Base-by-base conservation (phyloP, 306 rosid genomes). In the Cicer judaicum region DNA sequence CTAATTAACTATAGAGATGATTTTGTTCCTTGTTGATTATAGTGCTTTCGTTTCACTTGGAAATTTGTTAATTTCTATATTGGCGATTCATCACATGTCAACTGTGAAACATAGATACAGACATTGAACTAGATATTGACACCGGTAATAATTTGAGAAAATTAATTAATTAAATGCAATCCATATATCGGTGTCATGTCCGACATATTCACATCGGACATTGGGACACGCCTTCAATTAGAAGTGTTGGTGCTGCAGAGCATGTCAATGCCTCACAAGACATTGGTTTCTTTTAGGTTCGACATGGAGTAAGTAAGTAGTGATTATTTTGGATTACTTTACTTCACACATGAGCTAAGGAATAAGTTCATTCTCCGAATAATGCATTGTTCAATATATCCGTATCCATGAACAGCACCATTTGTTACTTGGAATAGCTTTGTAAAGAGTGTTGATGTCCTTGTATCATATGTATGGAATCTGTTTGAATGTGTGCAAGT, bases 251-350 rank as follows among this genome's bases (percentile, higher is more conserved):
- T 29, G 36, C 36, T 29, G 4, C 36, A 29, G 36, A 29, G 36
- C 36, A 49, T 0, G 48, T 4, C 24, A 50, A 14, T 57, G 44
- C 2, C 53, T 53, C 55, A 11, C 41, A 64, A 15, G 50, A 19
- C 7, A 2, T 53, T 44, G 10, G 29, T 74, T 39, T 68, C 4
- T 42, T 18, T 52, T 8, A 68, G 77, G 19, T 41, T 50, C 41
- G 3, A 7, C 44, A 18, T 14, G 68, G 50, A 44, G 36, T 63
- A 40, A 44, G 36, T 63, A 48, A 56, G 7, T 43, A 44, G 70
- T 55, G 47, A 44, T 18, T 63, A n/a, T 63, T 55, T 75, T 64
- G 42, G 13, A 52, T 78, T 52, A 36, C 68, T 62, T 55, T 24
- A 42, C 42, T 59, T 16, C 56, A 59, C 38, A 63, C 41, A 8